Evolutionary conservation across 148 eudicot genomes (phyloP).

Genomic region (Fallopia convolvulus): DNA sequence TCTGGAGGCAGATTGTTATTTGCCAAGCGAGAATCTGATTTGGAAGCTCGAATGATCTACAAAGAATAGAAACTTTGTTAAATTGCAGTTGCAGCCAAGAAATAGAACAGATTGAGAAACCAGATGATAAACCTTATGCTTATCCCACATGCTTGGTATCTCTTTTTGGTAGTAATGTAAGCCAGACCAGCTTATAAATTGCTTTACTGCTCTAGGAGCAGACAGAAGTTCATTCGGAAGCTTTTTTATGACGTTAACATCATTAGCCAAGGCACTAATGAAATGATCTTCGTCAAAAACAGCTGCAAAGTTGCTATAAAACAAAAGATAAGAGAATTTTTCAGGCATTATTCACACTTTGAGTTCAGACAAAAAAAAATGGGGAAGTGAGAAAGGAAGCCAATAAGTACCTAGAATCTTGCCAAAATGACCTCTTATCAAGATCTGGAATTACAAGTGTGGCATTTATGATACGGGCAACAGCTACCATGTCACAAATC

Average conservation of each 20-base stretch:
- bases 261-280: constrained; percentile 66
- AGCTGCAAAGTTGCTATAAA: constrained; percentile 85
- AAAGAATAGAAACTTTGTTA: background rate
- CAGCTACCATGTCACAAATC: constrained; percentile 99
- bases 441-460: constrained; percentile 95
- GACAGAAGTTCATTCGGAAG: constrained; percentile 54
- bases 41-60: constrained; percentile 91
- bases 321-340: background rate
- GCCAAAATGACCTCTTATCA: constrained; percentile 99
- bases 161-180: constrained; percentile 74
- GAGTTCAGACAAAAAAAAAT: background rate
- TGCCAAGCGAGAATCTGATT: constrained; percentile 94
- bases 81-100: background rate
- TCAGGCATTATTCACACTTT: background rate
- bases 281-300: constrained; percentile 86
- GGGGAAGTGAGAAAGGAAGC: background rate
- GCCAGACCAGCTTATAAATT: constrained; percentile 94
- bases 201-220: constrained; percentile 73
- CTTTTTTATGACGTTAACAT: constrained; percentile 57
- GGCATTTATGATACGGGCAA: constrained; percentile 84
- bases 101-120: constrained; percentile 6
- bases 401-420: constrained; percentile 63
- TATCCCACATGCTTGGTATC: constrained; percentile 75
- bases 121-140: constrained; percentile 45
- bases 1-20: constrained; percentile 84